Base-by-base conservation (phyloP, 2,329 filamentous ascomycete species). In the Tolypocladium tundrense region DNA sequence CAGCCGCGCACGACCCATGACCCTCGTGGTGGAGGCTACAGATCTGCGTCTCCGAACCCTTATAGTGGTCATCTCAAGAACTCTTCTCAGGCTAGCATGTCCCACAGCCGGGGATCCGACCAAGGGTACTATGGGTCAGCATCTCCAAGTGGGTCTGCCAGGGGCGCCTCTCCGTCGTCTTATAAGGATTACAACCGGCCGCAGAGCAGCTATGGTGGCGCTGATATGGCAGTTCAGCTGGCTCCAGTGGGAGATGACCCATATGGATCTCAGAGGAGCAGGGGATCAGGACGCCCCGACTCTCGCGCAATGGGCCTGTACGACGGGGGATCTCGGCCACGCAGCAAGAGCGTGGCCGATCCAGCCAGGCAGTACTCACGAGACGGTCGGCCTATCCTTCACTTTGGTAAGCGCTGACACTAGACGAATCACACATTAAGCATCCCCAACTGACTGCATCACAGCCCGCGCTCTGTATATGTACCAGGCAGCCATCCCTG, bases 401-500 rank as follows among this genome's bases (percentile, higher is more conserved):
- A 97, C 75, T 97, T 93, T 75, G 91, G 94, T 97, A 82, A 86
- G 91, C 82, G 57, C 13, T 16, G 21, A 10, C 8, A 35, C 6
- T 2, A 13, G 13, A 16, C 13, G 31, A 27, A 39, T 8, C 6
- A 19, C 39, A 50, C n/a, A 3, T 31, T 16, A 24, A 54, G 53
- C 24, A 39, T 43, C 31, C 54, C 66, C 70, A 64, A 70, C 63
- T 54, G 55, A 24, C 57, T 43, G 40, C 58, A 5, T 53, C 24
- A 54, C 66, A 97, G 94, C 94, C 57, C 89, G 93, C 48, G 93
- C 94, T 33, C 81, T 97, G 77, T 99, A 97, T 73, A 86, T 90
- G 77, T 99, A 99, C 72, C 86, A 88, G 68, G 91, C 94, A 2
- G 93, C 91, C 27, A 99, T 99, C 59, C 91, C 93, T 0, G 94